Conservation (phyloP, 2,329 filamentous ascomycete species). For the Hypoxylon sp. region DNA sequence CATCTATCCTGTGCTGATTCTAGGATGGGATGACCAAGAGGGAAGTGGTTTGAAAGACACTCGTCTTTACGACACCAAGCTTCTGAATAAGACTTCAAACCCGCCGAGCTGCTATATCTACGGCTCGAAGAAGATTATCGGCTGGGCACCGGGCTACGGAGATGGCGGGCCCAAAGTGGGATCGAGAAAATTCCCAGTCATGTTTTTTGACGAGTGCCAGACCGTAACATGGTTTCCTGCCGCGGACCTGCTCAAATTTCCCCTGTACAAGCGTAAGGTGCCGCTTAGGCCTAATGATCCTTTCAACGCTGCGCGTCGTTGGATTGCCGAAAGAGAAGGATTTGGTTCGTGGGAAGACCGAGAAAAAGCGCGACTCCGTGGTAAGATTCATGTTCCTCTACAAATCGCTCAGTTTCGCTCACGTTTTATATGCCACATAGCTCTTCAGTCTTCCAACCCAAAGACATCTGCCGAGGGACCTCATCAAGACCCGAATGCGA, state of each 20-base stretch:
- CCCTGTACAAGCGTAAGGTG: conserved; percentile 29
- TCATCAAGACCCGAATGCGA: not conserved
- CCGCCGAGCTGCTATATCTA: conserved; percentile 49
- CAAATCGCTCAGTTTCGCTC: not conserved
- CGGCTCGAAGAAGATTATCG: conserved; percentile 42
- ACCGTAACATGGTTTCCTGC: conserved; percentile 41
- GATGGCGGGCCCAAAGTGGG: conserved; percentile 46
- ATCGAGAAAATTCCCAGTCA: conserved; percentile 50
- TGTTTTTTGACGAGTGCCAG: conserved; percentile 47
- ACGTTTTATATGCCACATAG: not conserved
- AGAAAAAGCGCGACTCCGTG: conserved; percentile 25
- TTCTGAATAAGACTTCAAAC: conserved; percentile 38
- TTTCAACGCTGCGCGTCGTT: conserved; percentile 39
- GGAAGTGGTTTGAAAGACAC: conserved; percentile 42
- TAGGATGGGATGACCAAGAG: conserved; percentile 47
- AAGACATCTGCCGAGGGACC: not conserved
- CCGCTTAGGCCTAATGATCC: conserved; percentile 28
- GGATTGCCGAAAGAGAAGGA: conserved; percentile 40
- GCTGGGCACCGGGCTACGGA: conserved; percentile 50
- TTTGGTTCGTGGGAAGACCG: conserved; percentile 39
- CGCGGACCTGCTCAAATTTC: conserved; percentile 33
- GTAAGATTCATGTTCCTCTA: conserved; percentile 19
- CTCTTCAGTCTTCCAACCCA: conserved; percentile 1
- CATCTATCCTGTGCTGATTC: conserved; percentile 48
- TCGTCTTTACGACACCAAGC: conserved; percentile 42